phyloP scores from a whole-genome alignment of 2,329 filamentous ascomycete species.

The Aureobasidium sp. region DNA sequence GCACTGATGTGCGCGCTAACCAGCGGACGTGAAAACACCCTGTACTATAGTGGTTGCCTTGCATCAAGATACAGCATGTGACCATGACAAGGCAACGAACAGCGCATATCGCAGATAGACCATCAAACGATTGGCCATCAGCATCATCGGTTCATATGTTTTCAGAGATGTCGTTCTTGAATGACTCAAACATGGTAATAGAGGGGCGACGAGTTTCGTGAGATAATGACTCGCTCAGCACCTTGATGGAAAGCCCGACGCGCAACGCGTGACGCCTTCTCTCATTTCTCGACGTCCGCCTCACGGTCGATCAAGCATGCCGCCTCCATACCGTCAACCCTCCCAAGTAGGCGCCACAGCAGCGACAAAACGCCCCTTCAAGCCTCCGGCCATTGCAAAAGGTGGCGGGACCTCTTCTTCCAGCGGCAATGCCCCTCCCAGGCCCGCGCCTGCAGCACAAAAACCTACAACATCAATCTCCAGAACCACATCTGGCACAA shows the following conservation, averaged over 20 bases:
- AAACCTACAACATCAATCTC: neutral
- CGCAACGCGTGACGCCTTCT: neutral
- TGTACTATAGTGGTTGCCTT: neutral
- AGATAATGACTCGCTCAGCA: neutral
- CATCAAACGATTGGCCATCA: neutral
- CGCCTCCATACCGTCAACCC: slow-evolving; percentile 5
- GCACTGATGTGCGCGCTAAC: too few species aligned
- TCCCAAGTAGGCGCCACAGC: slow-evolving; percentile 13
- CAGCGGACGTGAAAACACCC: too few species aligned
- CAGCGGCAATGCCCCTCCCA: neutral
- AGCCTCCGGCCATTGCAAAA: neutral
- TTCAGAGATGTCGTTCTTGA: neutral
- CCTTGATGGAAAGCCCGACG: neutral
- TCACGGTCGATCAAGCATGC: neutral
- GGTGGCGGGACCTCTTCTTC: neutral
- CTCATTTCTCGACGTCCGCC: neutral
- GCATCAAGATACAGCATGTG: neutral
- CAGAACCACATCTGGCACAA: neutral
- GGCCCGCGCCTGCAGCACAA: neutral
- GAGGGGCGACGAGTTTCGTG: neutral
- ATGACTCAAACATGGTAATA: neutral
- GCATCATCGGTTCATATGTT: too few species aligned
- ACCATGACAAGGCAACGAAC: neutral
- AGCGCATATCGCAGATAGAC: neutral
- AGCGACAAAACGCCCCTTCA: slow-evolving; percentile 11